Evolutionary conservation across 805 yeast genomes (phyloP), one percentile per base, ranked within the genome.

Genomic region (Debaryomyces tyrocola): DNA sequence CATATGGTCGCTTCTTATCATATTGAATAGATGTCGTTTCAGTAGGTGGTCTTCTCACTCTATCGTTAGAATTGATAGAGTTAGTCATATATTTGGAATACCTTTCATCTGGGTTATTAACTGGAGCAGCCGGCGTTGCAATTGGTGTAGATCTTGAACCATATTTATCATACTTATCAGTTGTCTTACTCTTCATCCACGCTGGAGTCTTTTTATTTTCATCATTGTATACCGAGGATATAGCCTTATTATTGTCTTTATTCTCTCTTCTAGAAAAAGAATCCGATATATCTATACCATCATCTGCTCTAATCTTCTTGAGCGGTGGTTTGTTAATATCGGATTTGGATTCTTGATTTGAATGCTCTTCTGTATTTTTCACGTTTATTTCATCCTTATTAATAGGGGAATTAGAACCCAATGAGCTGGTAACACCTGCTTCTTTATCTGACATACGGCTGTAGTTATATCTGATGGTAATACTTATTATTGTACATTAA

Each of bases 161-260:
- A 50, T 72, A 72, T 50, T 69, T 68, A 45, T 67, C 76, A 54
- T 73, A 73, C 50, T 70, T 73, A 37, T 56, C 60, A 15, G 53
- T 53, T 9, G 48, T 55, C 17, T 53, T 54, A 35, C 60, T 56
- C 46, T 63, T 66, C 62, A 70, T 57, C 77, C 77, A 73, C 2
- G 72, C 74, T 2, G 77, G 77, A 4, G 57, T 49, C 4, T 60
- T 61, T 40, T 54, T 55, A 11, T 51, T 50, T 28, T 57, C 57
- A 9, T 55, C 64, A 8, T 56, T 49, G 50, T 66, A 69, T n/a
- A 57, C 64, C 1, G 70, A 65, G 3, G 61, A 20, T 14, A 45
- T 42, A 6, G 28, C 39, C 6, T 47, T 47, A 2, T 36, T 37
- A 2, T 40, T 44, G n/a, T 49, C 46, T 8, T 31, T 29, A 8